Percentiles rank a stretch among this genome's conserved stretches.
Conservation (phyloP, 768 basidiomycete species). For the Rhodotorula kratochvilovae region DNA sequence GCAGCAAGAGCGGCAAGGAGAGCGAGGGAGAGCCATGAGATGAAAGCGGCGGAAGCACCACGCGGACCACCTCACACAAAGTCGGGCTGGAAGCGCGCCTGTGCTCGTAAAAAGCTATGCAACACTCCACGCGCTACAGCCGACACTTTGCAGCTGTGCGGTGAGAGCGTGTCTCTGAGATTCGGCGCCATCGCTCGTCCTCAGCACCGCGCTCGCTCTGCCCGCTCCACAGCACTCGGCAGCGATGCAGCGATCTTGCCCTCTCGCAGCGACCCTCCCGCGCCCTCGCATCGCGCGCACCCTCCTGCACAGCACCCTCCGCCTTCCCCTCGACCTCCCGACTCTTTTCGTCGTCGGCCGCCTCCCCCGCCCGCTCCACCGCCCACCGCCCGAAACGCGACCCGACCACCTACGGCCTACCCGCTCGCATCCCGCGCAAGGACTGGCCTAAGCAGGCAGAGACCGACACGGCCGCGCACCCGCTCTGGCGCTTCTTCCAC, state of each 20-base stretch:
- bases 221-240: background rate
- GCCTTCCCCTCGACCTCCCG: background rate
- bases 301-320: background rate
- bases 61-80: no score
- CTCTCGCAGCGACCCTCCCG: background rate
- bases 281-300: background rate
- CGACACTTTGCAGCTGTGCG: no score
- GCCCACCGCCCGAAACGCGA: conserved; percentile 39
- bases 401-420: conserved; percentile 38
- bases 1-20: background rate
- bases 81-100: no score
- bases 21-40: background rate
- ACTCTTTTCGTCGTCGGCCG: conserved; percentile 1
- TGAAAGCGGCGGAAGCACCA: no score
- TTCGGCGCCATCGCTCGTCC: background rate
- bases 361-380: conserved; percentile 14
- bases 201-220: no score
- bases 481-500: conserved; percentile 44
- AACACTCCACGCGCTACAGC: no score
- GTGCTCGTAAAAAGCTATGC: no score
- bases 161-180: no score
- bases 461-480: conserved; percentile 36
- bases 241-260: background rate
- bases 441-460: conserved; percentile 3
- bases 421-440: background rate